Base-by-base conservation (phyloP, 1,139 yeast genomes). In the Taphrina confusa region DNA sequence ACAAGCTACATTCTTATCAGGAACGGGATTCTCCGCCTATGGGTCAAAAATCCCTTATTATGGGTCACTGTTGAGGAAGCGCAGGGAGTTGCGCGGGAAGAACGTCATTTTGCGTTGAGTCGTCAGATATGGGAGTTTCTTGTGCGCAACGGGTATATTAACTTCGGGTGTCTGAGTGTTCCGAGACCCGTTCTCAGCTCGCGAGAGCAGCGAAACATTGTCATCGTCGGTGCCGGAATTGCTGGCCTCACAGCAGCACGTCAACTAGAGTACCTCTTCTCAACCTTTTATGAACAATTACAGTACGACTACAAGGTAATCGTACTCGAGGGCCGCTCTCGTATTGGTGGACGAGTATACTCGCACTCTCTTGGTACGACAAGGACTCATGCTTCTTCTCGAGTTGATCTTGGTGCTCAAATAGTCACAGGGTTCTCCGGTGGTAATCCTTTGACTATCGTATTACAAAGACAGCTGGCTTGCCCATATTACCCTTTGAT, bases 301-400 rank as follows among this genome's bases (percentile, higher is more conserved):
- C 63, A 67, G 5, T 75, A 73, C 37, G 73, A 73, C 59, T 76
- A 75, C 1, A 71, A 75, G 8, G 71, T 76, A 16, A 63, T 75
- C 5, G 68, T 76, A 1, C 65, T 76, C 1, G 79, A 76, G 62
- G 78, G 74, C 1, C 68, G 78, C 44, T 65, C 73, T 20, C 68
- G 79, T 28, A 73, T 76, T 28, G 79, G 79, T 28, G 79, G 79
- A 1, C 70, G 79, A 6, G 72, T 76, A 4, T 74, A 75, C 65
- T 70, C 77, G 2, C 75, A 76, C 3, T 71, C 71, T 9, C 66
- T 75, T 18, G 45, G 34, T 2, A 16, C 27, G 12, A 31, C 37
- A 12, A 42, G 31, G 5, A 63, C 66, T n/a, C 68, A 67, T 40
- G 64, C 64, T 12, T 23, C 51, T n/a, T 39, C 40, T 12, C 61